These are phyloP conservation scores for Camellia lanceoleosa DNA, from an alignment of 148 eudicot species.

Conservation along the genomic window DNA sequence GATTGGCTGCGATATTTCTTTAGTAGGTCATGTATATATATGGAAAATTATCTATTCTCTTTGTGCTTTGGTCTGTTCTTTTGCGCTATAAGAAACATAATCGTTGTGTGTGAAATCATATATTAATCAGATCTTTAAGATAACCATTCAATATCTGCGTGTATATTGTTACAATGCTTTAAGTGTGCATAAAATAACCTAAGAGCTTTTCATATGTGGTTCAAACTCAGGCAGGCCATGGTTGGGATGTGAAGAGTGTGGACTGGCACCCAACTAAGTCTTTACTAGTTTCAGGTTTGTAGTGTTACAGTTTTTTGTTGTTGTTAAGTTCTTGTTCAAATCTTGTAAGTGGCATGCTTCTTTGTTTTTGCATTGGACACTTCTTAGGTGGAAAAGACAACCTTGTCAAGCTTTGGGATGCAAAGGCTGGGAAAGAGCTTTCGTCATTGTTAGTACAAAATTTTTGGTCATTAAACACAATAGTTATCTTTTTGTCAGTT, in stretches of 20 bases:
- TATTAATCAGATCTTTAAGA: background rate
- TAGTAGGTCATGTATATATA: background rate
- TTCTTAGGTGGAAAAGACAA: conserved; percentile 91
- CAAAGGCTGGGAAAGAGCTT: conserved; percentile 86
- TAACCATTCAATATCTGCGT: background rate
- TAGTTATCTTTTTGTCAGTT: background rate
- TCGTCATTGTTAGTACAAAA: conserved; percentile 67
- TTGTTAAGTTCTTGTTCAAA: background rate
- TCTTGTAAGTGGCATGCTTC: conserved; percentile 17
- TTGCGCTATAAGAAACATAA: background rate
- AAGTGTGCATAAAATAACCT: conserved; percentile 41
- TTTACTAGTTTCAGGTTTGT: conserved; percentile 79
- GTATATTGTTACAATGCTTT: background rate
- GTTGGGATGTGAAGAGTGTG: conserved; percentile 99
- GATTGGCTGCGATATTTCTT: background rate
- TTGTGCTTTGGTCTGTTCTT: background rate
- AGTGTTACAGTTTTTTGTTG: background rate
- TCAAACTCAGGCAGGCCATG: conserved; percentile 99
- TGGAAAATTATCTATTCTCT: too few species aligned
- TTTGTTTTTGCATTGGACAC: conserved; percentile 11
- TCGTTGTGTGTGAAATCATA: background rate
- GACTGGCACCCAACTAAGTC: conserved; percentile 99
- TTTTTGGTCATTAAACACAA: background rate
- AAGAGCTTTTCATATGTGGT: conserved; percentile 49
- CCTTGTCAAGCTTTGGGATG: conserved; percentile 98